A percentile compares a stretch with the other conserved stretches of the same genome.
phyloP scores from a whole-genome alignment of 2,329 filamentous ascomycete genomes.

The Alternaria ventricosa region DNA sequence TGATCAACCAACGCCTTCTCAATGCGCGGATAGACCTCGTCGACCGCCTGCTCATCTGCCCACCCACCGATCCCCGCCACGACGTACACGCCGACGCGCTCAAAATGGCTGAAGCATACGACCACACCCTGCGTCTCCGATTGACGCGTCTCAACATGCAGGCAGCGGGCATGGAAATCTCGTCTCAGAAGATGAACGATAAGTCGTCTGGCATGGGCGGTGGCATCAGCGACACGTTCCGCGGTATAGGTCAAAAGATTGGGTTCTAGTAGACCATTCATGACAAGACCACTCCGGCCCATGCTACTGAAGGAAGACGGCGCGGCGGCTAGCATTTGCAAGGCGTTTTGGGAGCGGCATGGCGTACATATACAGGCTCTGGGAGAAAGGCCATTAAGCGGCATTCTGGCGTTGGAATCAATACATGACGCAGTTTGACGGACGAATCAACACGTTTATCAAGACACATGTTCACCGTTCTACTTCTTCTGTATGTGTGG shows the following conservation, averaged over 20 bases:
- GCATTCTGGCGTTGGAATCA: conserved; percentile 9
- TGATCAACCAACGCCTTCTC: conserved; percentile 77
- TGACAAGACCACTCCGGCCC: background rate
- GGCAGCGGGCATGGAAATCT: conserved; percentile 76
- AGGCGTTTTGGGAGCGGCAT: conserved; percentile 13
- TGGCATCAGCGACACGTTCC: conserved; percentile 34
- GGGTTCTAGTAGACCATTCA: conserved; percentile 29
- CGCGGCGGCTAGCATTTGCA: conserved; percentile 15
- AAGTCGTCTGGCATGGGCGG: conserved; percentile 24
- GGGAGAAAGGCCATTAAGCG: conserved; percentile 1
- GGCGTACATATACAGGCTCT: conserved; percentile 1
- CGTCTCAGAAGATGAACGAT: conserved; percentile 30
- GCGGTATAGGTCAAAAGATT: conserved; percentile 39
- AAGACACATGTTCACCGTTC: background rate
- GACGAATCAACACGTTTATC: background rate
- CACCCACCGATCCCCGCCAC: conserved; percentile 69
- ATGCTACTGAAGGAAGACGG: background rate
- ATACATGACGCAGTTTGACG: background rate
- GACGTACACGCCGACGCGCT: conserved; percentile 75
- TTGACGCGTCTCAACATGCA: conserved; percentile 79
- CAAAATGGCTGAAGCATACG: conserved; percentile 72
- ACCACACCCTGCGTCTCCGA: conserved; percentile 76
- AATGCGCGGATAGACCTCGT: conserved; percentile 85
- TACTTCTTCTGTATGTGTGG: background rate
- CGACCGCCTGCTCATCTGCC: conserved; percentile 77